These are phyloP conservation scores for Murraya koenigii DNA, from an alignment of 345 rosid genomes.

Conservation along the genomic window DNA sequence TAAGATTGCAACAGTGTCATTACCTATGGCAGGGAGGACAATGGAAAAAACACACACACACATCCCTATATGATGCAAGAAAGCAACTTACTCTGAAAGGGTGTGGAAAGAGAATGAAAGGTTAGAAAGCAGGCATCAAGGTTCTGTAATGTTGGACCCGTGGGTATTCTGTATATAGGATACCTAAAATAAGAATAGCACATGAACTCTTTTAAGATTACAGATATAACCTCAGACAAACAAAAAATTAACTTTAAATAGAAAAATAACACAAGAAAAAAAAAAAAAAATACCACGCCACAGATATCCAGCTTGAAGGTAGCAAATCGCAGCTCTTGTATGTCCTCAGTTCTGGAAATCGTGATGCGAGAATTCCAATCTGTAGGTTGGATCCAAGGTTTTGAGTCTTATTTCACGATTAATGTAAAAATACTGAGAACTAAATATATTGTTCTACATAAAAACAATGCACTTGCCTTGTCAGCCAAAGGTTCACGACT, in stretches of 20 bases:
- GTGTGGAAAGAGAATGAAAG: conserved; percentile 62
- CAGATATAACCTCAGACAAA: background rate
- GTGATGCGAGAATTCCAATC: conserved; percentile 75
- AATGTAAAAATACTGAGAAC: background rate
- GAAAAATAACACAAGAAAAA: background rate
- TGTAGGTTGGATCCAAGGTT: conserved; percentile 21
- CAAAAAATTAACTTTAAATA: background rate
- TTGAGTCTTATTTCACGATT: background rate
- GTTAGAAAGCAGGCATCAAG: conserved; percentile 91
- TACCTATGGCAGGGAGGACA: background rate
- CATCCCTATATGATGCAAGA: background rate
- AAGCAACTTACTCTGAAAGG: conserved; percentile 34
- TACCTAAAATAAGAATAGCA: conserved; percentile 39
- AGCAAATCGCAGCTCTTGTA: conserved; percentile 78
- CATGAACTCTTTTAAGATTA: background rate
- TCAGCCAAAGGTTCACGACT: conserved; percentile 80
- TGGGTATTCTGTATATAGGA: conserved; percentile 86
- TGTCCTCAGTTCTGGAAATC: conserved; percentile 66
- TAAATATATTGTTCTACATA: background rate
- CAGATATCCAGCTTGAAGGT: conserved; percentile 89
- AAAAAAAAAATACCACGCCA: conserved; percentile 70
- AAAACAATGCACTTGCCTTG: conserved; percentile 47
- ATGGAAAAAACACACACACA: background rate
- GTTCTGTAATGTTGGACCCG: conserved; percentile 82
- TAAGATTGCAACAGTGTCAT: background rate